Evolutionary conservation across 352 stramenopile species (phyloP).

Genomic region (Globisporangium nagaii): DNA sequence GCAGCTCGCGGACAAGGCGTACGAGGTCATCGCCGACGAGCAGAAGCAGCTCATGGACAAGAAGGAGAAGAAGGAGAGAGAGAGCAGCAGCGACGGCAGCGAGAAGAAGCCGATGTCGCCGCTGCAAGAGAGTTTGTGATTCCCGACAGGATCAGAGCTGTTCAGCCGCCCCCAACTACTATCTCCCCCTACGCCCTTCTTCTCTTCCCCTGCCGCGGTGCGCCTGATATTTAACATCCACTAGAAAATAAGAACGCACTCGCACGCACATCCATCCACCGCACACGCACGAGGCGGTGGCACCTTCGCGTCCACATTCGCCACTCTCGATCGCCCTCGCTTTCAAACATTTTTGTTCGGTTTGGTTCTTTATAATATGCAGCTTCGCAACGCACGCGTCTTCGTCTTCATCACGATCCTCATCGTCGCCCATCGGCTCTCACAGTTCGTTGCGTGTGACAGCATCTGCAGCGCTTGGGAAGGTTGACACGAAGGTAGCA

Average conservation of each 20-base stretch:
- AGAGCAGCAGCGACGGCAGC: background rate
- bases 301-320: too few species aligned
- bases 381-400: background rate
- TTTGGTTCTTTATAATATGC: conserved; percentile 1
- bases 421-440: background rate
- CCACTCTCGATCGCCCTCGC: background rate
- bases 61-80: conserved; percentile 8
- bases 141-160: too few species aligned
- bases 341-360: background rate
- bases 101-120: background rate
- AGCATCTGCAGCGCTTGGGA: too few species aligned
- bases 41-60: conserved; percentile 31
- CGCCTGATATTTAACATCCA: too few species aligned
- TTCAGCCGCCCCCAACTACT: too few species aligned
- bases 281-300: too few species aligned
- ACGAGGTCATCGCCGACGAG: conserved; percentile 48
- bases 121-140: conserved; percentile 12
- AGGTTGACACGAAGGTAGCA: too few species aligned
- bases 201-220: background rate
- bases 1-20: conserved; percentile 57
- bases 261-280: too few species aligned
- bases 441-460: background rate
- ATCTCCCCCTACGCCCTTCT: background rate
- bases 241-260: too few species aligned
- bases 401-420: background rate